Evolutionary conservation across 768 basidiomycete species (phyloP).

Genomic region (Tubosaeta brunneosetosa): DNA sequence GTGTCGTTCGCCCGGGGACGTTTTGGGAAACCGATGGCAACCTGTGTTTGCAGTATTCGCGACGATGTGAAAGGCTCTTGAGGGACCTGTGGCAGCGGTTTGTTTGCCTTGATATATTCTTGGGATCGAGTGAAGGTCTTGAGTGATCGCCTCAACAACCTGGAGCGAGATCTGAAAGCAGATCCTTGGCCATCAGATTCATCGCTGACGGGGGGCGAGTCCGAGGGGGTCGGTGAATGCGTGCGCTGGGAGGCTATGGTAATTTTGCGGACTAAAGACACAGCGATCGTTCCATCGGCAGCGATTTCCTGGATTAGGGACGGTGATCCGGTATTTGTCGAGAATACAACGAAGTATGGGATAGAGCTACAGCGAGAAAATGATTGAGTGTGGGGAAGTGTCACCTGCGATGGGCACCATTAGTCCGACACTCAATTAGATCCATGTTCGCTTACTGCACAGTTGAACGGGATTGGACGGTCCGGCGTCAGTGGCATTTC

Average conservation of each 20-base stretch:
- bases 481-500: conserved; percentile 65
- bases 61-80: conserved; percentile 12
- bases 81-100: conserved; percentile 26
- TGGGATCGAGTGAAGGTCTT: conserved; percentile 17
- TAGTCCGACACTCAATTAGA: neutral
- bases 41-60: conserved; percentile 33
- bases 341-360: conserved; percentile 71
- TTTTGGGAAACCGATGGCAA: conserved; percentile 69
- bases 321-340: conserved; percentile 54
- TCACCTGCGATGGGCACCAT: conserved; percentile 37
- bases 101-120: conserved; percentile 9
- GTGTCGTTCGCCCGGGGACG: conserved; percentile 49
- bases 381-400: conserved; percentile 55
- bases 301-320: conserved; percentile 60
- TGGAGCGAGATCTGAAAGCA: conserved; percentile 7
- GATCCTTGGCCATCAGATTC: conserved; percentile 30
- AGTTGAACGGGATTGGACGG: conserved; percentile 57
- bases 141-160: conserved; percentile 31
- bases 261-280: conserved; percentile 60
- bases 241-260: conserved; percentile 42
- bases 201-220: conserved; percentile 47
- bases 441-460: conserved; percentile 49
- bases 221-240: conserved; percentile 44
- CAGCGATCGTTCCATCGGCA: conserved; percentile 64
- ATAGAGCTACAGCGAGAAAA: conserved; percentile 61